phyloP scores from a whole-genome alignment of 495 filamentous ascomycete species.

The Rusavskia elegans region DNA sequence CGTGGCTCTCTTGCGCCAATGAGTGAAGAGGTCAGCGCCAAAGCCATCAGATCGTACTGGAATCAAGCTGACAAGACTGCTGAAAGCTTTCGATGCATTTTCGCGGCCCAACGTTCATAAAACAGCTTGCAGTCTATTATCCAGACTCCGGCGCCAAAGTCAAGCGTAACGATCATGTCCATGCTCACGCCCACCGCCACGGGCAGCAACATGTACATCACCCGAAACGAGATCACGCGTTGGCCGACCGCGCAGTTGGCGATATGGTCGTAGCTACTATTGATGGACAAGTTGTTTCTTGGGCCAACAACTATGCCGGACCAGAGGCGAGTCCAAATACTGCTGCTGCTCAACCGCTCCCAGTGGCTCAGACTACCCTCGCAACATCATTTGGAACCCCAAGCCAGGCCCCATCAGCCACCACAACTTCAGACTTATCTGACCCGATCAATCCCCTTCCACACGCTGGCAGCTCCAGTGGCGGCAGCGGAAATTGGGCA shows the following conservation, averaged over 20 bases:
- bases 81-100: conserved; percentile 50
- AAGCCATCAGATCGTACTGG: conserved; percentile 1
- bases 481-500: conserved; percentile 17
- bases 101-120: conserved; percentile 47
- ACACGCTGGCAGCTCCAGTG: background rate
- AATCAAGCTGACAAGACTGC: conserved; percentile 4
- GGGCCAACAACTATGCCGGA: conserved; percentile 47
- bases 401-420: background rate
- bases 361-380: background rate
- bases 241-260: conserved; percentile 23
- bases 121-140: conserved; percentile 47
- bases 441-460: background rate
- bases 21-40: conserved; percentile 42
- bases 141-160: conserved; percentile 20
- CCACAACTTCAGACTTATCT: background rate
- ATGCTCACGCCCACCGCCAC: conserved; percentile 22
- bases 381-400: background rate
- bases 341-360: conserved; percentile 1
- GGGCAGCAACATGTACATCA: conserved; percentile 11
- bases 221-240: conserved; percentile 1
- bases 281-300: conserved; percentile 40
- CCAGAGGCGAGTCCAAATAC: conserved; percentile 16
- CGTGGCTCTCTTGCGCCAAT: conserved; percentile 45
- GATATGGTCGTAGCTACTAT: conserved; percentile 43
- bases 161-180: conserved; percentile 18